These are phyloP conservation scores for Monilinia vaccinii-corymbosi DNA, from an alignment of 2,329 filamentous ascomycete species.

Conservation along the genomic window DNA sequence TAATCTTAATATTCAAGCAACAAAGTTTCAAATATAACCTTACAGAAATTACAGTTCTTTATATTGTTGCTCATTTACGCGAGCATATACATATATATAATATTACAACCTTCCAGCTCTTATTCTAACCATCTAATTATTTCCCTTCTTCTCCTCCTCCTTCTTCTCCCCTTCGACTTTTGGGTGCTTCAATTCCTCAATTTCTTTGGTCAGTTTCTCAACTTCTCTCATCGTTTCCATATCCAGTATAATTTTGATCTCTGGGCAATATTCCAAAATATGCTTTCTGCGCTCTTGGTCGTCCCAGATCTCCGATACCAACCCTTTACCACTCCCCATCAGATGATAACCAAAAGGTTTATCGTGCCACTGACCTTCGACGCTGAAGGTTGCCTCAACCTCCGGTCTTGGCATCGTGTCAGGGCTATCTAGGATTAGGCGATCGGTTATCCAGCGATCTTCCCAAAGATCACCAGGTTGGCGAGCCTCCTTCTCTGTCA, in stretches of 20 bases:
- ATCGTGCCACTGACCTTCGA: slow-evolving; percentile 36
- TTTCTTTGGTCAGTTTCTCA: not conserved
- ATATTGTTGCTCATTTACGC: too few species aligned
- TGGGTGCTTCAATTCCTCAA: not conserved
- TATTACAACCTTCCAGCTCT: too few species aligned
- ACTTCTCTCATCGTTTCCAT: slow-evolving; percentile 34
- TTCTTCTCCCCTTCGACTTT: not conserved
- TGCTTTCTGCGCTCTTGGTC: slow-evolving; percentile 35
- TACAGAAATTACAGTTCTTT: too few species aligned
- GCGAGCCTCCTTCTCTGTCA: slow-evolving; percentile 33
- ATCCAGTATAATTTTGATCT: slow-evolving; percentile 44
- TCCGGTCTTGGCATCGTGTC: slow-evolving; percentile 20
- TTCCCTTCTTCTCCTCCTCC: not conserved
- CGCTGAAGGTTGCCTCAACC: slow-evolving; percentile 37
- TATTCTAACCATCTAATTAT: too few species aligned
- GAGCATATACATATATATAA: too few species aligned
- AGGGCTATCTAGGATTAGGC: slow-evolving; percentile 30
- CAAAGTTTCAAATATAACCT: too few species aligned
- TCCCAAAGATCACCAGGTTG: slow-evolving; percentile 38
- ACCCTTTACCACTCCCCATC: slow-evolving; percentile 36
- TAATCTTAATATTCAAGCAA: too few species aligned
- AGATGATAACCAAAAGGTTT: slow-evolving; percentile 47
- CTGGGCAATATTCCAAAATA: slow-evolving; percentile 46
- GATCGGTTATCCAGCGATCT: slow-evolving; percentile 43
- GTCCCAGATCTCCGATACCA: slow-evolving; percentile 39